Evolutionary conservation across 2,329 filamentous ascomycete genomes (phyloP), one percentile per base, ranked within the genome.

Genomic region (Arthrocladium fulminans): DNA sequence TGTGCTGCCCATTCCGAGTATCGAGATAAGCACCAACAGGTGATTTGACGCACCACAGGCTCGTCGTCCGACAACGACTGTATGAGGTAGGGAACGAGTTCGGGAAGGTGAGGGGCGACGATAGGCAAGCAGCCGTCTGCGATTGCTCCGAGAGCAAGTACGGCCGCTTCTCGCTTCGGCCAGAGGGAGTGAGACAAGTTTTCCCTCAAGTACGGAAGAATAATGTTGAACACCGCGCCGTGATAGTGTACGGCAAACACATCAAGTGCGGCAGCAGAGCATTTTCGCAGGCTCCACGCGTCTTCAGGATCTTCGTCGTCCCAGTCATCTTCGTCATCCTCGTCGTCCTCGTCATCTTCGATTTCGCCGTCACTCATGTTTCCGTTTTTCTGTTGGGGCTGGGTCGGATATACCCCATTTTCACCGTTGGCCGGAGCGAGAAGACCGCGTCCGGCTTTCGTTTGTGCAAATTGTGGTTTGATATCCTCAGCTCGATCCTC

Each of bases 271-370:
- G 92, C 92, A 6, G 92, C 92, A 30, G 92, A 97, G 71, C 92
- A 97, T 69, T 98, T 98, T 54, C 92, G 81, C 46, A 98, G 73
- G 47, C 90, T 97, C 92, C 92, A 98, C 59, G 81, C 80, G 64
- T 94, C 88, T 64, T 97, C 92, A 0, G 88, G 87, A 58, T 89
- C 87, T 43, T 76, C 78, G 27, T 73, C 73, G 54, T 87, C 75
- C 51, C 79, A 87, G 40, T 88, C 87, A 41, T 86, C 85, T 48
- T 82, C 77, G 24, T 74, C 73, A 30, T 83, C 83, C 34, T 84
- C 77, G 40, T 77, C 73, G n/a, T 83, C 83, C 34, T 84, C 77
- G 40, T 77, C 73, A n/a, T 82, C 80, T 30, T 83, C 85, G 37
- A 95, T 81, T 64, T 96, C 89, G 30, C 88, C 90, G 54, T 96